Evolutionary conservation across 2,329 filamentous ascomycete genomes (phyloP).

Genomic region (Trichoderma sp.): DNA sequence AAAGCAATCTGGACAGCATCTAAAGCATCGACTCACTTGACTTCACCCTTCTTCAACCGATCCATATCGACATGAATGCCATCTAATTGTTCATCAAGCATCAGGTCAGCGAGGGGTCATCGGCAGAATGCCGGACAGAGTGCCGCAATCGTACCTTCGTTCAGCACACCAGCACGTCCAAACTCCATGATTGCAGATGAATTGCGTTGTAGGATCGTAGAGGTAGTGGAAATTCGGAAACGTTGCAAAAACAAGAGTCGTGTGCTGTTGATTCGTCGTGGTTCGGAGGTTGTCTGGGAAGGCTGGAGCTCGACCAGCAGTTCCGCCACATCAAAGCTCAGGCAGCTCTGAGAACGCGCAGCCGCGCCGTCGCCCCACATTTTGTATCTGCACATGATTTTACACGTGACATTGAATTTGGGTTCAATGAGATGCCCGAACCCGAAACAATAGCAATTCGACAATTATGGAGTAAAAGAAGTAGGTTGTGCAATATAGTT

Average conservation of each 20-base stretch:
- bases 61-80: conserved; percentile 99
- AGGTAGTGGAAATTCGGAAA: background rate
- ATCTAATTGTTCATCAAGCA: conserved; percentile 57
- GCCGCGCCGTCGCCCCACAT: conserved; percentile 24
- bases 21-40: conserved; percentile 70
- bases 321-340: conserved; percentile 36
- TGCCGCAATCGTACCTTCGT: conserved; percentile 52
- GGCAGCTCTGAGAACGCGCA: conserved; percentile 48
- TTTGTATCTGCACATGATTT: background rate
- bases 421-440: too few species aligned
- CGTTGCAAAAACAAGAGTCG: conserved; percentile 3
- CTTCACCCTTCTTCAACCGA: conserved; percentile 95
- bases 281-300: conserved; percentile 26
- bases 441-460: background rate
- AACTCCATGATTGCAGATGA: conserved; percentile 53
- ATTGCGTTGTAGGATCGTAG: background rate
- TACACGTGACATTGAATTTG: background rate
- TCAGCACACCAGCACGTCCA: conserved; percentile 59
- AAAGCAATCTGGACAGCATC: background rate
- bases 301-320: conserved; percentile 35
- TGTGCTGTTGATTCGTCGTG: conserved; percentile 26
- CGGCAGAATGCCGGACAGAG: background rate
- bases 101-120: conserved; percentile 25
- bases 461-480: background rate
- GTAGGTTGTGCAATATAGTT: rapidly evolving